Base-by-base conservation (phyloP, 352 stramenopile genomes). In the Globisporangium sylvaticum region DNA sequence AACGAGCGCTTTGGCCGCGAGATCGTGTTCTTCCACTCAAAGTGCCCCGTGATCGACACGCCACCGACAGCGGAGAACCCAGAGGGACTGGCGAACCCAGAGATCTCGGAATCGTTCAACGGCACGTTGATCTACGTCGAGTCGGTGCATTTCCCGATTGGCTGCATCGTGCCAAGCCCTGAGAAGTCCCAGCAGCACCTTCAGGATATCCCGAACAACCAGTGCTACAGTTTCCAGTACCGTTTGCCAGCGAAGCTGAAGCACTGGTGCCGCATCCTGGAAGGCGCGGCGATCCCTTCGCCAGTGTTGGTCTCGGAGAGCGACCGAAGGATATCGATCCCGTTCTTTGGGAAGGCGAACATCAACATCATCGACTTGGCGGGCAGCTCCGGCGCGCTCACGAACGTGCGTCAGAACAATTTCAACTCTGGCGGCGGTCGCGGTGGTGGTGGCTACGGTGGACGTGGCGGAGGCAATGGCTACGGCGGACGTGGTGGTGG, bases 161-260 rank as follows among this genome's bases (percentile, higher is more conserved):
- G 81, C 8, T 84, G 81, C 22, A 77, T 91, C 32, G 83, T 95
- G 29, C 87, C 87, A 3, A 93, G 84, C 48, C 87, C 87, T 0
- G 80, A 93, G 63, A 91, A 92, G 68, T 68, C 77, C n/a, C 84
- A 92, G 60, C 73, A 73, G 20, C 68, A 91, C 31, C 70, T 95
- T 42, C 68, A 81, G 52, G 87, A 95, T 62, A 90, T 95, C 32
- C 81, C 80, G 6, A 93, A 95, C 82, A 95, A 95, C 71, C 83
- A 91, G 69, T 95, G 87, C 72, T 91, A 90, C 67, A 92, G 81
- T 68, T 95, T 91, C 65, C 84, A 93, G 72, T 95, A 89, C 72
- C 71, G 75, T 25, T 74, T 87, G 37, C 87, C 84, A 4, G 67
- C 69, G 4, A 89, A 80, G 63, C 62, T 74, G 12, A 48, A 67